Conservation (phyloP, 768 basidiomycete genomes). For the Collybia nuda region DNA sequence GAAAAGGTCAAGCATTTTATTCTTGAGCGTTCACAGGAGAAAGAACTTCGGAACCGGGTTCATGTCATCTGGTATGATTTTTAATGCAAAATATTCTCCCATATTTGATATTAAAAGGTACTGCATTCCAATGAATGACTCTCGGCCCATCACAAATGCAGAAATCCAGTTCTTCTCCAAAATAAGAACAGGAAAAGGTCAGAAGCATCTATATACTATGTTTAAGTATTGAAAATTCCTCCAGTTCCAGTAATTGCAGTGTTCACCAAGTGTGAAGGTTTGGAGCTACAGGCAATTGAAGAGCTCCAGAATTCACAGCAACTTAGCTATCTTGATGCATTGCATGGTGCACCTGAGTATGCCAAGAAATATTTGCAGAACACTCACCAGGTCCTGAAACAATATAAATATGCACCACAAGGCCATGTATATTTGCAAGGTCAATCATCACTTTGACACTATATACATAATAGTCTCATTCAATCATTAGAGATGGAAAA, state of each 20-base stretch:
- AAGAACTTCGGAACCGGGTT: constrained; percentile 21
- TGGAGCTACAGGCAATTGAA: constrained; percentile 1
- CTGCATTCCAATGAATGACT: constrained; percentile 29
- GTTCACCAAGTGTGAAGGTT: constrained; percentile 36
- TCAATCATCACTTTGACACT: neutral
- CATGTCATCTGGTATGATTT: constrained; percentile 39
- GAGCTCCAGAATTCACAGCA: constrained; percentile 8
- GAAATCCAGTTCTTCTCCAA: constrained; percentile 31
- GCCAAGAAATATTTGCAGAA: constrained; percentile 5
- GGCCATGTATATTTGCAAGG: constrained; percentile 15
- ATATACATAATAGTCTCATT: no score
- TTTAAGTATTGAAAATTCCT: no score
- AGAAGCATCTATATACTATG: neutral
- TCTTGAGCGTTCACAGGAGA: constrained; percentile 12
- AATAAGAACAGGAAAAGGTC: constrained; percentile 20
- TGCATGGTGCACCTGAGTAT: no score
- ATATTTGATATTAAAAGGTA: constrained; percentile 36
- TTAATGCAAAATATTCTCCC: neutral
- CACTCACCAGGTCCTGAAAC: constrained; percentile 13
- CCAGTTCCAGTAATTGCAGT: constrained; percentile 38
- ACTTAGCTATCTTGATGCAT: neutral
- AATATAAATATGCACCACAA: constrained; percentile 14
- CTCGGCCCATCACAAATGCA: constrained; percentile 21
- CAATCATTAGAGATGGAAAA: no score
- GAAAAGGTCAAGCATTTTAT: constrained; percentile 30